Conservation (phyloP, 306 rosid species). For the Trifolium repens region DNA sequence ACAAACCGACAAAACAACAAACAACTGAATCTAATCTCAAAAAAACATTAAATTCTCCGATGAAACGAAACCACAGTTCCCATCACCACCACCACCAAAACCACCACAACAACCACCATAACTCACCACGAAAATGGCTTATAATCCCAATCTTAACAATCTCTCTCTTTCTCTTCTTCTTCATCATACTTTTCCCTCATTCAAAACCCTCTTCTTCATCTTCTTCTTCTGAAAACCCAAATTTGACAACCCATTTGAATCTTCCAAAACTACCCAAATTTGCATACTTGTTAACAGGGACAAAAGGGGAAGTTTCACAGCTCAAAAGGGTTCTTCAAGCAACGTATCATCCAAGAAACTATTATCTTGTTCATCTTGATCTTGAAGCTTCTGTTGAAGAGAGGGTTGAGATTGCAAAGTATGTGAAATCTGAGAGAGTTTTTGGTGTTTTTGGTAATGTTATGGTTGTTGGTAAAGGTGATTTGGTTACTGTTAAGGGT, state of each 20-base stretch:
- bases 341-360: constrained; percentile 80
- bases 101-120: constrained; percentile 32
- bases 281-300: constrained; percentile 70
- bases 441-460: constrained; percentile 68
- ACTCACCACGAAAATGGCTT: constrained; percentile 57
- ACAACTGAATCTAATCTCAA: neutral
- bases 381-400: constrained; percentile 79
- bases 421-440: constrained; percentile 56
- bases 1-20: neutral
- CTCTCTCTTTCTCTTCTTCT: constrained; percentile 49
- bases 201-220: constrained; percentile 44
- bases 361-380: constrained; percentile 84
- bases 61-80: constrained; percentile 57
- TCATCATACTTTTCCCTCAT: constrained; percentile 38
- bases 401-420: constrained; percentile 77
- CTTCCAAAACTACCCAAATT: constrained; percentile 70
- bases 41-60: constrained; percentile 23
- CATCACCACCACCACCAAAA: constrained; percentile 47
- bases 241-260: constrained; percentile 33
- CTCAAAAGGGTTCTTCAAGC: constrained; percentile 77
- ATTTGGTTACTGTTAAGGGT: constrained; percentile 79
- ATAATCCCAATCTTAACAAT: constrained; percentile 44
- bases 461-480: constrained; percentile 78
- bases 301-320: constrained; percentile 66
- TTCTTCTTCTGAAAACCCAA: constrained; percentile 28